Evolutionary conservation across 768 basidiomycete species (phyloP).

Genomic region (Russula sp.): DNA sequence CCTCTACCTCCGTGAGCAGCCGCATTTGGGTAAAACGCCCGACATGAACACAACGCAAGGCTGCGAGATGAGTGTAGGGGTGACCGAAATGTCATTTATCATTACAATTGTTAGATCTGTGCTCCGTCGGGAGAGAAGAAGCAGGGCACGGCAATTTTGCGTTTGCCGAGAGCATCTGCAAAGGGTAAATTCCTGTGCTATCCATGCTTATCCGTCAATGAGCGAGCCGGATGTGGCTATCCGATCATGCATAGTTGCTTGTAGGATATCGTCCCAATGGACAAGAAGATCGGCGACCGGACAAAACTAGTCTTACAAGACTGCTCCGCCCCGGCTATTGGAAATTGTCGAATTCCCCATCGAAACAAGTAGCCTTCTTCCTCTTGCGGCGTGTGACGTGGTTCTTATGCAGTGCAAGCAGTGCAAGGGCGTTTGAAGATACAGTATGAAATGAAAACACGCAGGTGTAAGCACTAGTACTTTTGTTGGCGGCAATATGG

Average conservation of each 20-base stretch:
- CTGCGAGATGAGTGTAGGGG: background rate
- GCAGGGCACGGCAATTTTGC: background rate
- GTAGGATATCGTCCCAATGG: too few species aligned
- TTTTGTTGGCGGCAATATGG: too few species aligned
- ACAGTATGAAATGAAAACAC: too few species aligned
- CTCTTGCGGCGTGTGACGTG: conserved; percentile 10
- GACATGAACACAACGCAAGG: background rate
- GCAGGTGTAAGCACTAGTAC: too few species aligned
- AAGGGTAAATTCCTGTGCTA: too few species aligned
- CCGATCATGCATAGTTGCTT: background rate
- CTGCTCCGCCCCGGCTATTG: too few species aligned
- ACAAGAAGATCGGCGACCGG: too few species aligned
- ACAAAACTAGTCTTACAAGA: conserved; percentile 20
- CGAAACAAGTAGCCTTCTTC: conserved; percentile 11
- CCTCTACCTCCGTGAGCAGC: background rate
- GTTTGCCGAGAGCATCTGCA: background rate
- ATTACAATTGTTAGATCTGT: background rate
- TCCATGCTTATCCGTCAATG: too few species aligned
- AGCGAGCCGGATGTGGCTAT: background rate
- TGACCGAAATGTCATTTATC: background rate
- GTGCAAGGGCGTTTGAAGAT: background rate
- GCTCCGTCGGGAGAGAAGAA: background rate
- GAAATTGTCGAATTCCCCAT: conserved; percentile 23
- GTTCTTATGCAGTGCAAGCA: conserved; percentile 1
- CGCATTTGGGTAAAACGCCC: background rate